Evolutionary conservation across 768 basidiomycete genomes (phyloP).

Genomic region (Melanogaster broomeanus): DNA sequence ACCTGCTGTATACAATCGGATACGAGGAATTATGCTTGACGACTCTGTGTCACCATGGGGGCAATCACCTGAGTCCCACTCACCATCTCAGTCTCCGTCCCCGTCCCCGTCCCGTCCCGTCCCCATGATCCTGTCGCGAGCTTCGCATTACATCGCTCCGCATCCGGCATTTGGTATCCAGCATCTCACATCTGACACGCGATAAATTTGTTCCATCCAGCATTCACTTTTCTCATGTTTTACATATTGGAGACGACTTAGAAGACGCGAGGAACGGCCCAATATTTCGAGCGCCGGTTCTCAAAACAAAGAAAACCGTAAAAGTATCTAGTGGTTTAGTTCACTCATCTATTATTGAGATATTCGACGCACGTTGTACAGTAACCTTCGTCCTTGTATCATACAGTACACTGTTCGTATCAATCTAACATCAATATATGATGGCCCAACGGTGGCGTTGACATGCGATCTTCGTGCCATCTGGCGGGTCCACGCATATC

Average conservation of each 20-base stretch:
- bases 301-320: background rate
- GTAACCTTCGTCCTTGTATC: constrained; percentile 9
- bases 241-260: constrained; percentile 2
- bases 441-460: no score
- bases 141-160: background rate
- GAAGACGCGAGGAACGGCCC: background rate
- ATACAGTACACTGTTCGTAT: background rate
- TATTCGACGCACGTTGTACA: constrained; percentile 13
- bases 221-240: background rate
- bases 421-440: background rate
- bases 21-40: constrained; percentile 79
- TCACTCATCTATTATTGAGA: constrained; percentile 5
- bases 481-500: no score
- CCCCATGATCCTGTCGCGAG: constrained; percentile 6
- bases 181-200: background rate
- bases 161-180: background rate
- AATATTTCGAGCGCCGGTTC: constrained; percentile 2
- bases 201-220: background rate
- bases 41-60: constrained; percentile 55
- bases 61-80: constrained; percentile 11
- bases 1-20: constrained; percentile 75
- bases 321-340: constrained; percentile 11
- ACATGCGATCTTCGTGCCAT: no score
- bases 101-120: background rate
- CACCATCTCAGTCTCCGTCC: constrained; percentile 15